A percentile compares a stretch with the other conserved stretches of the same genome.
These are phyloP conservation scores for Atalantia buxifolia DNA, from an alignment of 345 rosid species.

Conservation along the genomic window DNA sequence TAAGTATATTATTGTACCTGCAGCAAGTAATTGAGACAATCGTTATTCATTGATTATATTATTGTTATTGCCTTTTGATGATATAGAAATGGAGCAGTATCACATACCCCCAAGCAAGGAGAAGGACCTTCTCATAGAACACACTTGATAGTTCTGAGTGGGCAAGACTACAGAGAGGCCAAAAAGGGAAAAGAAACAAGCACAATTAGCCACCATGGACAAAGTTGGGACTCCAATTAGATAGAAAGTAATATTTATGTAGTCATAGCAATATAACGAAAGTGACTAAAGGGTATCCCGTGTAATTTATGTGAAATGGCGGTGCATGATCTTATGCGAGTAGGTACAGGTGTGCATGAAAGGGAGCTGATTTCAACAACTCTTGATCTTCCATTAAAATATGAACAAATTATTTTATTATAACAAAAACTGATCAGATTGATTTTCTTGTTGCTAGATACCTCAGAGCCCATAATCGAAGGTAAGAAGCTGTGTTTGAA, in stretches of 20 bases:
- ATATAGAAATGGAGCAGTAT: background rate
- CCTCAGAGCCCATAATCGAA: slow-evolving; percentile 98
- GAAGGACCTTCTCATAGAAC: slow-evolving; percentile 94
- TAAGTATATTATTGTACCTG: slow-evolving; percentile 79
- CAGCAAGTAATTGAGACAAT: background rate
- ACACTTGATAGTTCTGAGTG: slow-evolving; percentile 92
- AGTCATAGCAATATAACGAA: background rate
- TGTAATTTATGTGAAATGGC: background rate
- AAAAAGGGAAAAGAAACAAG: background rate
- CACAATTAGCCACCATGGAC: background rate
- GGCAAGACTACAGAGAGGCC: slow-evolving; percentile 63
- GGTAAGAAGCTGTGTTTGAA: slow-evolving; percentile 97
- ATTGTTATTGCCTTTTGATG: background rate
- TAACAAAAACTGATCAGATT: background rate
- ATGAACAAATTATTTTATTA: background rate
- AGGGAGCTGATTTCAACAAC: background rate
- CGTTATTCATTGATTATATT: background rate
- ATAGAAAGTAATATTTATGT: background rate
- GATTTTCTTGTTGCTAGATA: slow-evolving; percentile 17
- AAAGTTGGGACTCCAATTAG: background rate
- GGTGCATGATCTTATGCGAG: background rate
- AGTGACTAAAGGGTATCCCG: background rate
- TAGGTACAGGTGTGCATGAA: background rate
- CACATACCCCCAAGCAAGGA: slow-evolving; percentile 83
- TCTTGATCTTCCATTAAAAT: background rate